Base-by-base conservation (phyloP, 2,329 filamentous ascomycete genomes). In the Tolypocladium nubicola region DNA sequence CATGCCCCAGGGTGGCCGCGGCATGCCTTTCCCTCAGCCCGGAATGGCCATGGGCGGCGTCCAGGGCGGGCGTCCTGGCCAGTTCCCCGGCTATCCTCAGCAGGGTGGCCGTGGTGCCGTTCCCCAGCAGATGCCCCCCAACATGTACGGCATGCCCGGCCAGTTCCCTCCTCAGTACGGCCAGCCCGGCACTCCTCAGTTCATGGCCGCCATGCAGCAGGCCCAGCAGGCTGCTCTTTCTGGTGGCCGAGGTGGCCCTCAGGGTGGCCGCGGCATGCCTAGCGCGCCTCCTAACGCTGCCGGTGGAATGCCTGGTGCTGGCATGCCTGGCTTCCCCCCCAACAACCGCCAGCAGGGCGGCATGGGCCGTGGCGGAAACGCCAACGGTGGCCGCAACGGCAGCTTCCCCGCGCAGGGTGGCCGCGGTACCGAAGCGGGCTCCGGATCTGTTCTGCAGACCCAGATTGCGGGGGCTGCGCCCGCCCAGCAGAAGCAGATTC, bases 401-500 rank as follows among this genome's bases (percentile, higher is more conserved):
- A 79, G 78, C 68, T 70, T 71, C 63, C 68, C 68, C 59, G 70
- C 69, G 63, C 80, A 82, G 68, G 78, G 73, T 60, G 76, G 74
- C 64, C 79, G 81, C 70, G 65, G 73, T 69, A 68, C 70, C 59
- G 71, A 69, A 21, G 65, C 60, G 35, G 64, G 61, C 59, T 64
- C 68, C 54, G 58, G 60, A 37, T 62, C 72, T 40, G 68, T 81
- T 55, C 74, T 86, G 59, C 81, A 85, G 72, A 68, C 76, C 39
- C 84, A 87, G 73, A 77, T 88, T 50, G 73, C 78, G 61, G 66
- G 71, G 40, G 79, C 79, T 30, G 54, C 78, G 59, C 82, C 87
- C 43, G 80, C 82, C 53, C 90, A 96, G 78, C 94, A 97, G 82
- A 99, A 99, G 86, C 94, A 99, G 82, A 90, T 97, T 75, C 86